phyloP scores from a whole-genome alignment of 2,329 filamentous ascomycete genomes.

The Chaetomium olivaceum region DNA sequence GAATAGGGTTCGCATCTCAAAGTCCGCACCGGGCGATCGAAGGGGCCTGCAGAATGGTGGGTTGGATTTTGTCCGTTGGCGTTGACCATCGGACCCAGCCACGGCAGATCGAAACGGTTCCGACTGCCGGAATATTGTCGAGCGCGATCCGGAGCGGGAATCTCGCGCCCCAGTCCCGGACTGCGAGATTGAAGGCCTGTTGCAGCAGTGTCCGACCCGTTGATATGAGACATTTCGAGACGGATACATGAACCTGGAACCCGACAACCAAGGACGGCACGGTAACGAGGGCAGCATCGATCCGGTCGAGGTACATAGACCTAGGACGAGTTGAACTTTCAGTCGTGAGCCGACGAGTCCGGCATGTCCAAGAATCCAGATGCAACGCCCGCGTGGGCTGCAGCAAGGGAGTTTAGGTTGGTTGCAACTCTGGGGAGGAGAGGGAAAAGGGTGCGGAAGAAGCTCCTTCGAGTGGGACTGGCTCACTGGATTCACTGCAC shows the following conservation, averaged over 20 bases:
- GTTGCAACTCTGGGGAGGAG: background rate
- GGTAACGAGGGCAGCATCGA: background rate
- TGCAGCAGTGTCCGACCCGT: background rate
- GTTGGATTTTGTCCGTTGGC: constrained; percentile 7
- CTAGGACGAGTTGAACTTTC: background rate
- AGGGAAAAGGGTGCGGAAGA: background rate
- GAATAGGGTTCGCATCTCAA: constrained; percentile 15
- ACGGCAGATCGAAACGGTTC: constrained; percentile 22
- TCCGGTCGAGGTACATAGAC: constrained; percentile 19
- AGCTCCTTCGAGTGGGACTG: background rate
- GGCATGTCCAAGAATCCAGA: background rate
- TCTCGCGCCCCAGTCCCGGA: constrained; percentile 20
- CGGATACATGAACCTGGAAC: background rate
- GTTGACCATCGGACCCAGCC: constrained; percentile 8
- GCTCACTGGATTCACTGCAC: too few relatives aligned
- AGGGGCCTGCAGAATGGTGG: background rate
- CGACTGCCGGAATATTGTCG: constrained; percentile 17
- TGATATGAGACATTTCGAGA: background rate
- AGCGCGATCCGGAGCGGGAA: constrained; percentile 21
- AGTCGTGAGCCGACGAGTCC: background rate
- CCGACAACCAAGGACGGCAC: background rate
- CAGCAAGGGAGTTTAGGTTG: background rate
- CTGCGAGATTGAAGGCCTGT: constrained; percentile 20
- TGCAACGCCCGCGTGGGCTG: background rate
- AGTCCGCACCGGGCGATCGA: constrained; percentile 10